Evolutionary conservation across 192 early-diverging fungal species (phyloP).

Genomic region (Umbelopsis ramanniana): DNA sequence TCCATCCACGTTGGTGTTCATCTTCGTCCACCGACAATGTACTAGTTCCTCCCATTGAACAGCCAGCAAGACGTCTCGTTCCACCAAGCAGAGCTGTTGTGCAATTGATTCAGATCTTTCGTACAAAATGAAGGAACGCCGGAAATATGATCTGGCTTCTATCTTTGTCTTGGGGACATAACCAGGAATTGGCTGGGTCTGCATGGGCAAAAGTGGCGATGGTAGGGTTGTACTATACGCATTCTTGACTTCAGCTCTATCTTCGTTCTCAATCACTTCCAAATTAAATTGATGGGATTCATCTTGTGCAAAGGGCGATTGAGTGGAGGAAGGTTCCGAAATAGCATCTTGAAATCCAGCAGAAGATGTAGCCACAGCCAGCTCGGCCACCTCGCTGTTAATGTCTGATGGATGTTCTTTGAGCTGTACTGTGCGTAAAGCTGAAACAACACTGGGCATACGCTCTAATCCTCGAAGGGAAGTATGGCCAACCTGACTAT

Average conservation of each 20-base stretch:
- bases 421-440: background rate
- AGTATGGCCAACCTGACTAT: background rate
- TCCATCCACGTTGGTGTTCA: conserved; percentile 29
- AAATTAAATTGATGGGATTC: no score
- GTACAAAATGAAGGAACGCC: conserved; percentile 38
- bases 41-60: conserved; percentile 61
- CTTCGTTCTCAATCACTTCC: no score
- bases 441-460: conserved; percentile 9
- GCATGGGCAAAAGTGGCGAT: background rate
- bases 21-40: conserved; percentile 58
- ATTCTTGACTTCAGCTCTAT: no score
- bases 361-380: conserved; percentile 1
- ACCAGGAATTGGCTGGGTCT: background rate
- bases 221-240: no score
- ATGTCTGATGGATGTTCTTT: background rate
- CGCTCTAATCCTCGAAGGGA: background rate
- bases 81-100: conserved; percentile 62
- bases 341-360: conserved; percentile 1
- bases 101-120: conserved; percentile 56
- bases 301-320: background rate
- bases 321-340: background rate
- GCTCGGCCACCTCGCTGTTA: background rate
- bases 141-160: background rate
- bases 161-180: background rate
- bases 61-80: conserved; percentile 49